A percentile compares a stretch with the other conserved stretches of the same genome.
Evolutionary conservation across 345 rosid genomes (phyloP).

Genomic region (Brassica juncea): DNA sequence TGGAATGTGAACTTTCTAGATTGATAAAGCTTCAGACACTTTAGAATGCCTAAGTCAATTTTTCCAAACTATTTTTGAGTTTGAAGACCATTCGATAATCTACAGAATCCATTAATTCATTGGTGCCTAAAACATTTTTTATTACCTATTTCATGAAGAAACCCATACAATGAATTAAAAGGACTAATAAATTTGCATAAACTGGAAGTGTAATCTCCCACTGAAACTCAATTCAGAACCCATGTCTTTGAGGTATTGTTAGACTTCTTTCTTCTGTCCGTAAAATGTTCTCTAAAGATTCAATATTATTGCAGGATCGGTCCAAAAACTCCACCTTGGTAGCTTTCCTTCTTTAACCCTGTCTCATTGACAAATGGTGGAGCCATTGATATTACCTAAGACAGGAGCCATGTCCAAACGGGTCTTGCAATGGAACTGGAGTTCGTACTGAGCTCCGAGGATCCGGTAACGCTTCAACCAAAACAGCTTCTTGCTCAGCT

Average conservation of each 20-base stretch:
- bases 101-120: too few species aligned
- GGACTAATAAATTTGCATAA: background rate
- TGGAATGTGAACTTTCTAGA: too few species aligned
- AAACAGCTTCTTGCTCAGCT: constrained; percentile 37
- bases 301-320: too few species aligned
- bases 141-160: background rate
- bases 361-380: constrained; percentile 12
- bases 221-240: background rate
- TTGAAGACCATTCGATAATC: too few species aligned
- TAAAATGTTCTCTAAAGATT: background rate
- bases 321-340: too few species aligned
- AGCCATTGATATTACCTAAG: constrained; percentile 13
- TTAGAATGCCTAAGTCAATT: too few species aligned
- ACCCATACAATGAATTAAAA: background rate
- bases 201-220: background rate
- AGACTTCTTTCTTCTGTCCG: background rate
- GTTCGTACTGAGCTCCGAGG: constrained; percentile 37
- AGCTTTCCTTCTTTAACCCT: too few species aligned
- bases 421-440: constrained; percentile 40
- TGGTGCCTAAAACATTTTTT: background rate
- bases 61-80: too few species aligned
- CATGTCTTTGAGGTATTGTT: background rate
- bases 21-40: too few species aligned
- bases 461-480: constrained; percentile 42
- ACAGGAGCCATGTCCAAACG: constrained; percentile 35